phyloP scores from a whole-genome alignment of 75 land plant species.

The Ceratopteris richardii region DNA sequence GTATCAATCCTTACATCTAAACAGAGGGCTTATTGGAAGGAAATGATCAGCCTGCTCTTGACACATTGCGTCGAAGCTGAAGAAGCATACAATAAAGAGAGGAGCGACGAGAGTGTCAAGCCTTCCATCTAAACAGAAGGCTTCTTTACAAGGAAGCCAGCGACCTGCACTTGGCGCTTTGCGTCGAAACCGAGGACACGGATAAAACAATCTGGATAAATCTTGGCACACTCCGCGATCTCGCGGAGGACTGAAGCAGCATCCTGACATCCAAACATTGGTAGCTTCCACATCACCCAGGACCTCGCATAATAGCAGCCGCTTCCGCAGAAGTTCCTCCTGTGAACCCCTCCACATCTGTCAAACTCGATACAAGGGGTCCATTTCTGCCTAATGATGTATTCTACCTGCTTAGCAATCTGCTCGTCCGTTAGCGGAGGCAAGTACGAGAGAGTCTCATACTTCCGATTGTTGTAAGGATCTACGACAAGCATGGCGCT shows the following conservation, averaged over 20 bases:
- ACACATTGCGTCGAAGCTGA: too few relatives aligned
- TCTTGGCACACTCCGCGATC: too few relatives aligned
- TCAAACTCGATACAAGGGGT: slow-evolving; percentile 50
- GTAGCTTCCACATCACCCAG: slow-evolving; percentile 90
- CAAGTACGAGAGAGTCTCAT: slow-evolving; percentile 51
- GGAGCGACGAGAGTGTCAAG: too few relatives aligned
- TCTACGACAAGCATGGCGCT: slow-evolving; percentile 45
- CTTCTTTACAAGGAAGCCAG: slow-evolving; percentile 50
- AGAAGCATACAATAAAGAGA: too few relatives aligned
- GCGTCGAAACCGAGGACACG: too few relatives aligned
- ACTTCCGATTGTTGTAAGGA: slow-evolving; percentile 35
- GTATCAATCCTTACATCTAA: too few relatives aligned
- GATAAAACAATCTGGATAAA: slow-evolving; percentile 39
- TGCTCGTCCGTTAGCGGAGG: too few relatives aligned
- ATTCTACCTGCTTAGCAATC: slow-evolving; percentile 43
- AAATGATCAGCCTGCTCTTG: too few relatives aligned
- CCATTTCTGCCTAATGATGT: slow-evolving; percentile 27
- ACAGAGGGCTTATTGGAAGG: too few relatives aligned
- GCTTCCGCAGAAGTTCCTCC: slow-evolving; percentile 27
- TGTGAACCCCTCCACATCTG: slow-evolving; percentile 25
- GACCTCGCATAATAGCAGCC: slow-evolving; percentile 81
- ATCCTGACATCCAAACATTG: slow-evolving; percentile 84
- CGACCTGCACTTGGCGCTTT: slow-evolving; percentile 66
- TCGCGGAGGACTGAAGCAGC: slow-evolving; percentile 40
- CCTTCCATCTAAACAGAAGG: too few relatives aligned